Conservation (phyloP, 2,329 filamentous ascomycete species). For the Podosphaera leucotricha region DNA sequence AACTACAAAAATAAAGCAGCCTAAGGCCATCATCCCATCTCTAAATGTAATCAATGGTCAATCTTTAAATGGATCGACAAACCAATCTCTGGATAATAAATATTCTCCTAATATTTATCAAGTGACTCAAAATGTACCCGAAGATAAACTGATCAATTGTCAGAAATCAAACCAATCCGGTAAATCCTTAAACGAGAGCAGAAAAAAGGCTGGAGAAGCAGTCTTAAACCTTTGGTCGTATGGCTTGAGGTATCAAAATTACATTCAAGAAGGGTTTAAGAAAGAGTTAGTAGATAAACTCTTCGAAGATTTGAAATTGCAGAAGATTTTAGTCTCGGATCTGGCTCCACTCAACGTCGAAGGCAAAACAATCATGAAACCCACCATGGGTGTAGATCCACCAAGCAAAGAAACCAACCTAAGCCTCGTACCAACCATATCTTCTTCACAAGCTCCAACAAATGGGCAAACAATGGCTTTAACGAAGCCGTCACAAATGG, state of each 20-base stretch:
- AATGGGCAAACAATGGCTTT: slow-evolving; percentile 22
- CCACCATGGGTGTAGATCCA: neutral
- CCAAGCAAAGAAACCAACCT: neutral
- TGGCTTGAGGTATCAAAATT: slow-evolving; percentile 50
- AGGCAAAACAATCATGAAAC: neutral
- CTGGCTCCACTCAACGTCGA: neutral
- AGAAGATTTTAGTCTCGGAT: neutral
- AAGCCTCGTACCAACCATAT: neutral
- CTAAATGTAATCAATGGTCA: neutral
- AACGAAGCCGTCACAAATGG: slow-evolving; percentile 22
- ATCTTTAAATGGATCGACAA: neutral
- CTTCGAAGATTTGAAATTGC: slow-evolving; percentile 43
- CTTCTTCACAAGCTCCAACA: neutral
- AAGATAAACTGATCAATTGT: neutral
- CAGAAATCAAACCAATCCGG: neutral
- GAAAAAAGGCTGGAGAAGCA: slow-evolving; percentile 38
- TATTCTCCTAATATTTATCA: neutral
- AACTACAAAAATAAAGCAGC: neutral
- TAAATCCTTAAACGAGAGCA: slow-evolving; percentile 10
- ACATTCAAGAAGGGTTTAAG: slow-evolving; percentile 51
- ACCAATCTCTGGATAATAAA: neutral
- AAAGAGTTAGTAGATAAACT: slow-evolving; percentile 34
- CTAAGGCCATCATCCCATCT: neutral
- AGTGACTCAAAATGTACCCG: neutral
- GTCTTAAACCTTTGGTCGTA: slow-evolving; percentile 39